A percentile compares a stretch with the other conserved stretches of the same genome.
Evolutionary conservation across 2,329 filamentous ascomycete species (phyloP).

Genomic region (Venturia oleaginea): DNA sequence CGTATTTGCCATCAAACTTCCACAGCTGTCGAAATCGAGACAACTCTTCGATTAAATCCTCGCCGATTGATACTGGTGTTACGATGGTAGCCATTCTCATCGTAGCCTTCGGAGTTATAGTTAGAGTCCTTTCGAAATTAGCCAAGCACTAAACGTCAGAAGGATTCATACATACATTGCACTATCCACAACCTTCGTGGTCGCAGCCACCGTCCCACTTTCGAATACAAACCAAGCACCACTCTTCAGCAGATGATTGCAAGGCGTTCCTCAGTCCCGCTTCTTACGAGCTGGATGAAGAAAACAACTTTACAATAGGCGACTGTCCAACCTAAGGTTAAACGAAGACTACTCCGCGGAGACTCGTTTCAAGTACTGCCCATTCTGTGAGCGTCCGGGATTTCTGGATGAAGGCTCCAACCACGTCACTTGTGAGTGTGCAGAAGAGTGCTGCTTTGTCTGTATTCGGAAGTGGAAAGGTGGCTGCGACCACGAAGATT

Average conservation of each 20-base stretch:
- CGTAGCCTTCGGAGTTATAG: slow-evolving; percentile 26
- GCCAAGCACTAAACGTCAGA: background rate
- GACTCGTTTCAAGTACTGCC: slow-evolving; percentile 24
- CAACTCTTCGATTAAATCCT: slow-evolving; percentile 20
- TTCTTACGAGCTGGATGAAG: background rate
- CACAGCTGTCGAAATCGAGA: too few relatives aligned
- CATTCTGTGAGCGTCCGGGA: slow-evolving; percentile 20
- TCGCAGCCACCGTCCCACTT: slow-evolving; percentile 22
- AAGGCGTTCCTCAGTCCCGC: background rate
- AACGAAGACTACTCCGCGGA: slow-evolving; percentile 21
- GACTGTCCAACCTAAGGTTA: background rate
- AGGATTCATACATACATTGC: slow-evolving; percentile 17
- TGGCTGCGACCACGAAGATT: slow-evolving; percentile 24
- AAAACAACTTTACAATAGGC: background rate
- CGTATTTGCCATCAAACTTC: background rate
- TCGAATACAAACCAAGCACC: slow-evolving; percentile 26
- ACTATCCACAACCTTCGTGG: slow-evolving; percentile 24
- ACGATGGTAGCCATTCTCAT: slow-evolving; percentile 25
- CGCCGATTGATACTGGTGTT: slow-evolving; percentile 22
- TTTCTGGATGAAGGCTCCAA: slow-evolving; percentile 27
- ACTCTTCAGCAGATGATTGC: slow-evolving; percentile 16
- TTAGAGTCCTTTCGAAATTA: slow-evolving; percentile 14
- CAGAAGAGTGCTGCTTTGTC: slow-evolving; percentile 25
- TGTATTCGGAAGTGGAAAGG: slow-evolving; percentile 20
- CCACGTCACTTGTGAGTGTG: slow-evolving; percentile 25